Evolutionary conservation across 306 rosid genomes (phyloP), one percentile per base, ranked within the genome.

Genomic region (Pterocarpus macrocarpus): DNA sequence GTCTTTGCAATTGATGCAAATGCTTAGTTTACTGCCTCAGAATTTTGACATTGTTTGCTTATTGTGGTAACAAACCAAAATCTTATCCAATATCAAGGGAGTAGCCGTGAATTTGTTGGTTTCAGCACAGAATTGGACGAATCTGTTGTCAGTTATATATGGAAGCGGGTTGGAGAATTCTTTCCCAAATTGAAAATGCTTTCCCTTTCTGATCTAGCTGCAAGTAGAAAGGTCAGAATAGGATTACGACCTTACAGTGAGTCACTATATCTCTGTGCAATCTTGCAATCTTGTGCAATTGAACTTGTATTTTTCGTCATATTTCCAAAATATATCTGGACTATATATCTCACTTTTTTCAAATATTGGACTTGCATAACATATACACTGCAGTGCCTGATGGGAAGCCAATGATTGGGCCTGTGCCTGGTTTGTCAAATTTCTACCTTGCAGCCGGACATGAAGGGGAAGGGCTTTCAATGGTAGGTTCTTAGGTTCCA

Each of bases 361-460:
- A 62, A 73, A 78, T 67, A 75, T 36, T 77, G 75, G 36, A 86
- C 69, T 49, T 67, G 39, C 59, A 65, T 63, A 43, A 80, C 49
- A 62, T 73, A 71, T 77, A 50, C 62, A 32, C 59, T 84, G 34
- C 90, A 92, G 98, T 91, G 97, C 90, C 91, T 36, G 97, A 91
- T 89, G 97, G 97, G 85, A 95, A 91, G 91, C 98, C 98, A 10
- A 39, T 88, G 65, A 90, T 95, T 32, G 97, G 98, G 43, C 90
- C 86, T 49, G 91, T 92, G 75, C 95, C 97, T 85, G 94, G 97
- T 70, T 67, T 91, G 85, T 69, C 92, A 61, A 95, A 90, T 77
- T 78, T 95, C 80, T 91, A 85, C 87, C 87, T 95, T 81, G 98
- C 98, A 36, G 91, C 98, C 14, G 98, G 98, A 65, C 98, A 95